Conservation (phyloP, 768 basidiomycete species). For the Strobilomyces echinocephalus region DNA sequence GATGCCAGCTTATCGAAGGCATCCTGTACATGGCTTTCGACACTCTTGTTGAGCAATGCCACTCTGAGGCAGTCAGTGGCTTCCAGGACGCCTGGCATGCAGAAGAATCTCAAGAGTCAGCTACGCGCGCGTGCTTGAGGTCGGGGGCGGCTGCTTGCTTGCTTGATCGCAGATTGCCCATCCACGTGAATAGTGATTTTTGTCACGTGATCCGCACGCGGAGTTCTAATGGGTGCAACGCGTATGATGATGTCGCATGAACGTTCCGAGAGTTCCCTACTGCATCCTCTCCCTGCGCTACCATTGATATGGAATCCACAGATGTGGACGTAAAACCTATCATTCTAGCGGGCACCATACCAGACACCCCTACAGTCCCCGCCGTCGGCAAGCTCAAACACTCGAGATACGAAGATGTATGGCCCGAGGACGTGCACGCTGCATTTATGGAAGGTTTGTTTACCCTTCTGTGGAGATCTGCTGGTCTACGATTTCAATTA, state of each 20-base stretch:
- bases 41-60: conserved; percentile 26
- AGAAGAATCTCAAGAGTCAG: not conserved
- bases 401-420: conserved; percentile 33
- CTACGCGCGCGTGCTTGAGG: not conserved
- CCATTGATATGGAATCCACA: conserved; percentile 21
- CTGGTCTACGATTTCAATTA: conserved; percentile 14
- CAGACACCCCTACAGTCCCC: not conserved
- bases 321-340: conserved; percentile 16
- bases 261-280: not conserved
- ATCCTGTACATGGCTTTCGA: conserved; percentile 29
- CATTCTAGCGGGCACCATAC: conserved; percentile 6
- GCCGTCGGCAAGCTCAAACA: conserved; percentile 20
- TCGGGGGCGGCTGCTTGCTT: no score
- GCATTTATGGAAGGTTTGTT: conserved; percentile 35
- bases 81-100: conserved; percentile 24
- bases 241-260: conserved; percentile 11
- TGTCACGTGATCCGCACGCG: conserved; percentile 26
- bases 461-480: not conserved
- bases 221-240: conserved; percentile 20
- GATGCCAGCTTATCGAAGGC: conserved; percentile 39
- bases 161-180: not conserved
- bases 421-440: conserved; percentile 33
- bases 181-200: conserved; percentile 28
- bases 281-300: conserved; percentile 5
- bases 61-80: conserved; percentile 32